Evolutionary conservation across 495 filamentous ascomycete species (phyloP), one percentile per base, ranked within the genome.

Genomic region (Hypoxylon rickii): DNA sequence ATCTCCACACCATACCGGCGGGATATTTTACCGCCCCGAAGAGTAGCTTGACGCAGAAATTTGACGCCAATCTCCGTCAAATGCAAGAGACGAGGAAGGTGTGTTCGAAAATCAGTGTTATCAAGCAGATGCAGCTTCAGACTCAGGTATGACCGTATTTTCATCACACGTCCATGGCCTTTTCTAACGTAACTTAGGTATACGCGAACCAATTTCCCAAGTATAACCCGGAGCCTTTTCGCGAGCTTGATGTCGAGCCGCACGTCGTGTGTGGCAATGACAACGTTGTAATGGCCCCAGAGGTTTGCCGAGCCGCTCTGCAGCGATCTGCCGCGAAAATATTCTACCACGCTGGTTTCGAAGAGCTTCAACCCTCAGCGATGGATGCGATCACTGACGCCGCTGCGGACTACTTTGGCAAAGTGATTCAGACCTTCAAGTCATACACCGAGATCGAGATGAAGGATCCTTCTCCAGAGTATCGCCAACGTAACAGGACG

Each of bases 61-160:
- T 99, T 65, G 89, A 96, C 55, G 84, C 84, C 44, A 99, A 99
- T 62, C 88, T 97, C 76, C 82, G 83, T 32, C 92, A 97, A 66
- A 91, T 97, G 86, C 94, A 99, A 70, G 93, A 97, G 52, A 97
- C 94, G 0, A 80, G 95, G 61, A 97, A 97, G 69, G 81, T 99
- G 8, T 95, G 89, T 67, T 92, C 91, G 2, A 97, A 97, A 71
- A 92, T 97, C 66, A 86, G 89, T 21, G 88, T 99, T 52, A 92
- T 99, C 68, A 99, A 97, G 78, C 94, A 99, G 76, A 99, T 99
- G 94, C 95, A 97, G 69, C 78, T 96, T 22, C 95, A 99, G 66
- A 88, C 92, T 38, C 94, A 96, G 83, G 92, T 92, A 84, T 60
- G 76, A 40, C 45, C 29, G 24, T 37, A 7, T 19, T 6, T 7